Base-by-base conservation (phyloP, 371 early-diverging fungal genomes). In the Mortierella sp. region DNA sequence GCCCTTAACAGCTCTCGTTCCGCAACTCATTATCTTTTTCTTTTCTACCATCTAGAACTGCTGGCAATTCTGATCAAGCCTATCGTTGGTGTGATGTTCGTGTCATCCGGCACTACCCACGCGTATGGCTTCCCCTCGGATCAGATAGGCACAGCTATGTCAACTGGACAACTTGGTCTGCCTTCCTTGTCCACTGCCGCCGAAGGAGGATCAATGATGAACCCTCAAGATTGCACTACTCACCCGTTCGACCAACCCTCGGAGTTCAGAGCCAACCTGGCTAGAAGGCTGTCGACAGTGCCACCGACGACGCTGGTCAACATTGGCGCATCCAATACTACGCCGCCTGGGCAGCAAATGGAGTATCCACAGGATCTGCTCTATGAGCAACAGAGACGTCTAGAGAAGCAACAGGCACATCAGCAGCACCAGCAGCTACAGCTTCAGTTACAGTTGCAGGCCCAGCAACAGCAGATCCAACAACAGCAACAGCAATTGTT, bases 11-110 rank as follows among this genome's bases (percentile, higher is more conserved):
- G n/a, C n/a, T n/a, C n/a, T n/a, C n/a, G n/a, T n/a, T n/a, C n/a
- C n/a, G n/a, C n/a, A n/a, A n/a, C n/a, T 41, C 22, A 19, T 4
- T 14, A 17, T 37, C 22, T 19, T 28, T 31, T 37, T 41, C n/a
- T 41, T 28, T 43, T n/a, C 3, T 12, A n/a, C 44, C 19, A 12
- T 17, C 21, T 39, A 74, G 76, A 74, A 49, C 40, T 74, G 13
- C 57, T 74, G 25, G 76, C 76, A 0, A 68, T 74, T 22, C 49
- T 74, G 50, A 74, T 74, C 43, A 68, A 74, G 34, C 76, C 76
- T n/a, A 21, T 74, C 7, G 76, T 74, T 2, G 76, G 76, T 0
- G 60, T 74, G n/a, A 74, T 68, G 2, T 17, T 60, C 1, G 68
- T 64, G n/a, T 56, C 64, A 0, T 31, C 65, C 9, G 48, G 50